Evolutionary conservation across 176 grass and related monocot species (phyloP), one percentile per base, ranked within the genome.

Genomic region (Canna indica): DNA sequence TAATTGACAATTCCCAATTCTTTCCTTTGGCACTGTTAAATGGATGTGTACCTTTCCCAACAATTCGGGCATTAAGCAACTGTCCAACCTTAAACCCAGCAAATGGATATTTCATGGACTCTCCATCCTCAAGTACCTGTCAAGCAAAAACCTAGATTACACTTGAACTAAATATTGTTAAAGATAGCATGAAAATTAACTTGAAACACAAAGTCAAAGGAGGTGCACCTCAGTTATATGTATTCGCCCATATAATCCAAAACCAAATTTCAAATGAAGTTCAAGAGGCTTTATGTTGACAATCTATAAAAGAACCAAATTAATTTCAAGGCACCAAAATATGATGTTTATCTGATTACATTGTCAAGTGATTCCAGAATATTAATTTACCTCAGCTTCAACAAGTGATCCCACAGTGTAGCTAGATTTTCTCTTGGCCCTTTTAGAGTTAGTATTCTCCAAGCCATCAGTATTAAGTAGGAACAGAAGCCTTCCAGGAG

Each of bases 201-300:
- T 11, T 70, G 24, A 58, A 81, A 80, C 1, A 75, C 1, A 29
- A 63, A 72, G 20, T 70, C 30, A 24, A 33, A 71, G 35, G 28
- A 71, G 35, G 28, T 58, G 75, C 69, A 97, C 93, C 88, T 97
- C 88, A n/a, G 88, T 92, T 76, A 92, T 83, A 81, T 97, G 93
- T 66, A 97, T 72, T 83, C 84, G 85, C 71, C 93, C 88, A 74
- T 78, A 84, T 83, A 81, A 64, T 75, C 83, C 87, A 61, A 8
- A 64, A 81, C 86, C 83, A 83, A 87, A 86, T 81, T 86, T 87
- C 73, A 92, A 32, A 83, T 83, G 18, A 68, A 97, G 54, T 64
- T 92, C 88, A 45, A 97, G 84, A 67, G 86, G 86, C 59, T 97
- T 97, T 69, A 92, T 97, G 62, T 90, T 81, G 41, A 87, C 68